Evolutionary conservation across 768 basidiomycete genomes (phyloP).

Genomic region (Coprinopsis marcescibilis): DNA sequence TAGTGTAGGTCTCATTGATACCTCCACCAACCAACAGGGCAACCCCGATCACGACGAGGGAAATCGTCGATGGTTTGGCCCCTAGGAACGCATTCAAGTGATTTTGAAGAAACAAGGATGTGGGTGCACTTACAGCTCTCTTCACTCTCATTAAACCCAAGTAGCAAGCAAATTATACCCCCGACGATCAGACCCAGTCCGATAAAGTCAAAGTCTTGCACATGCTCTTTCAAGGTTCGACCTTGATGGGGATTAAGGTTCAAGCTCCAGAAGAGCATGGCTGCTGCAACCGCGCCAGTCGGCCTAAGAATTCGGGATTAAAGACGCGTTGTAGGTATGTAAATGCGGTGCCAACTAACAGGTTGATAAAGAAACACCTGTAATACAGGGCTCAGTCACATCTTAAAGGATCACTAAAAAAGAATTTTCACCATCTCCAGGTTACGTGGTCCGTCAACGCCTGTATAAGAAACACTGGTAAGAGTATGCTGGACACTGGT

Average conservation of each 20-base stretch:
- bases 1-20: constrained; percentile 58
- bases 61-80: constrained; percentile 54
- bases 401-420: constrained; percentile 1
- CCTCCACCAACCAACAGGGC: constrained; percentile 44
- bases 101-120: background rate
- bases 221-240: constrained; percentile 50
- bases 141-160: constrained; percentile 72
- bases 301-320: no score
- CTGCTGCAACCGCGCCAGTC: constrained; percentile 61
- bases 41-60: constrained; percentile 54
- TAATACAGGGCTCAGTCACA: constrained; percentile 2
- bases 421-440: constrained; percentile 63
- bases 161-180: constrained; percentile 61
- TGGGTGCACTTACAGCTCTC: constrained; percentile 57
- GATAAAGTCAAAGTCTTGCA: constrained; percentile 65
- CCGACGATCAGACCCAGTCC: constrained; percentile 58
- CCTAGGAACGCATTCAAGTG: constrained; percentile 31
- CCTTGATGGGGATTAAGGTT: constrained; percentile 73
- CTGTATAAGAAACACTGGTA: constrained; percentile 25
- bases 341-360: no score
- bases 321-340: no score
- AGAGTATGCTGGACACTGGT: background rate
- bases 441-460: constrained; percentile 67
- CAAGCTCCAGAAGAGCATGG: constrained; percentile 64
- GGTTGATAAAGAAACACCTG: constrained; percentile 74